Base-by-base conservation (phyloP, 345 rosid genomes). In the Corchorus olitorius region DNA sequence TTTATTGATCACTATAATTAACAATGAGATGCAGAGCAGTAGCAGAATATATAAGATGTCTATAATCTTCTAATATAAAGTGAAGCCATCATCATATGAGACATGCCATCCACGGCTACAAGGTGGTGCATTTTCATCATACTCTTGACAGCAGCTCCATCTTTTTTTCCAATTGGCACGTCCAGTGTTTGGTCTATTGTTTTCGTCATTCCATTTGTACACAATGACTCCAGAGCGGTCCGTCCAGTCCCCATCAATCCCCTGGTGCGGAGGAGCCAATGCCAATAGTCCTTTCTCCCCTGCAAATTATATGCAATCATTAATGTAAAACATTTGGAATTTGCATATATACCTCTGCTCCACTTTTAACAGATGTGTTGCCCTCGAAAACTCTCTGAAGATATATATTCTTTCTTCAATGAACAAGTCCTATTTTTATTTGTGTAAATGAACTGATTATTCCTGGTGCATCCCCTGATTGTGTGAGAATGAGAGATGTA, bases 191-290 rank as follows among this genome's bases (percentile, higher is more conserved):
- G 88, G 92, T 71, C 90, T 80, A 0, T 85, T 71, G 1, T 65
- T 53, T 83, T 78, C 81, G 11, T 90, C 89, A 61, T 88, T 88
- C 94, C 90, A 87, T 76, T 81, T 84, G 68, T 88, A 87, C 19
- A 86, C 93, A 3, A 86, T 86, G 13, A 88, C 88, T n/a, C 90
- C 91, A 5, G 89, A 88, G 1, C 76, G 48, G 71, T 90, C 89
- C 5, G 70, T 85, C 93, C 92, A 87, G 76, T 84, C 92, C 2
- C 90, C 90, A 60, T 88, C 93, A 22, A 90, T 82, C 74, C 93
- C 92, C 55, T 88, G 92, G 77, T 90, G 92, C 10, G 90, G 92
- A 6, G 90, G 92, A 62, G 92, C 88, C 75, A 85, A 70, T 12
- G 91, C 76, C 76, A 84, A 81, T 66, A 90, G 20, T 8, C 91